Conservation (phyloP, 1,139 yeast species). For the Martiniozyma asiatica region DNA sequence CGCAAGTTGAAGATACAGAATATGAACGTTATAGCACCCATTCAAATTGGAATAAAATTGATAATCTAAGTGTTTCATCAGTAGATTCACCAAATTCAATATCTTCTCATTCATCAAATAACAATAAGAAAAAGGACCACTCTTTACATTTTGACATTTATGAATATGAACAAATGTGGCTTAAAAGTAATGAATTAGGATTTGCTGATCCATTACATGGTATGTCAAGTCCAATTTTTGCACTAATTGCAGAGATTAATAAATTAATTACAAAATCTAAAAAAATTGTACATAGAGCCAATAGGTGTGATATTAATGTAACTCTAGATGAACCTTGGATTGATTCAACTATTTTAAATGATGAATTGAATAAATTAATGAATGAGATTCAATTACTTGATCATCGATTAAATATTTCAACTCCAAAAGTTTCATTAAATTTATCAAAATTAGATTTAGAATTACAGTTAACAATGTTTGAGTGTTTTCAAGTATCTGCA, state of each 20-base stretch:
- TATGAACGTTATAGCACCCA: no score
- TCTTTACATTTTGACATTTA: conserved; percentile 45
- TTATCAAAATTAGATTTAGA: conserved; percentile 46
- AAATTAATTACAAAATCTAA: conserved; percentile 25
- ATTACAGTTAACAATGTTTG: conserved; percentile 59
- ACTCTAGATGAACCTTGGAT: no score
- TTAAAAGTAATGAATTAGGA: conserved; percentile 23
- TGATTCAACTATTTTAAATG: no score
- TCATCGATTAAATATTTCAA: conserved; percentile 34
- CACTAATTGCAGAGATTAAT: conserved; percentile 51
- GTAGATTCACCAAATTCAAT: no score
- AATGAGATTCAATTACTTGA: conserved; percentile 35
- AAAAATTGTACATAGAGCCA: no score
- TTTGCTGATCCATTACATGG: conserved; percentile 60
- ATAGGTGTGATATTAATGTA: no score
- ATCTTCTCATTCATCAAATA: no score
- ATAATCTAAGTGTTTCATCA: no score
- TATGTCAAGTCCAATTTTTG: conserved; percentile 54
- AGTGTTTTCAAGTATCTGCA: conserved; percentile 60
- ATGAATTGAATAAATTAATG: conserved; percentile 24
- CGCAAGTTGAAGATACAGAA: no score
- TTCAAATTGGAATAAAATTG: no score
- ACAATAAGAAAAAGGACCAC: conserved; percentile 26
- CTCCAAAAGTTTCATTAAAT: conserved; percentile 42
- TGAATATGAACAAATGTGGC: conserved; percentile 46